A percentile compares a stretch with the other conserved stretches of the same genome.
Conservation (phyloP, 257 asterid genomes). For the Penstemon newberryi region DNA sequence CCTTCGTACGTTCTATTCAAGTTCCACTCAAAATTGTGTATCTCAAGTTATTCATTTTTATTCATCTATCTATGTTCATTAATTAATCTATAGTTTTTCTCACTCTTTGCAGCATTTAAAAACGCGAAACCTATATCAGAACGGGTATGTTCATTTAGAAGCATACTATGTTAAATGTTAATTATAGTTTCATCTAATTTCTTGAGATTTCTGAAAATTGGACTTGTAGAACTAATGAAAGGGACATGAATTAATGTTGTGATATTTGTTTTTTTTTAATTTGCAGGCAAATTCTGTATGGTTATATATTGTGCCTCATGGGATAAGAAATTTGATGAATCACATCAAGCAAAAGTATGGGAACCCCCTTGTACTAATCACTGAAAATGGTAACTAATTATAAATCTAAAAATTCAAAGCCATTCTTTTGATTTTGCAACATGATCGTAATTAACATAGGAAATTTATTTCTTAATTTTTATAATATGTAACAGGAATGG, state of each 20-base stretch:
- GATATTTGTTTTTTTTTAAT: too few species aligned
- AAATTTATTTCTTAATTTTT: not conserved
- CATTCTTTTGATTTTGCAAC: too few species aligned
- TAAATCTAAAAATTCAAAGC: not conserved
- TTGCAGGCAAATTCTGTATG: conserved; percentile 84
- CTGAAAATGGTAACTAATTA: conserved; percentile 68
- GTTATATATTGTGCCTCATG: conserved; percentile 81
- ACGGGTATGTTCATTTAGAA: conserved; percentile 33
- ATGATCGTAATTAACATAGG: not conserved
- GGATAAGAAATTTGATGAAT: conserved; percentile 78
- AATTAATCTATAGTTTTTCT: not conserved
- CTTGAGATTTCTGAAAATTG: not conserved
- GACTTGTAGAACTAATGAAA: not conserved
- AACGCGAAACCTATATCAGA: conserved; percentile 41
- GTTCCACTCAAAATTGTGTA: not conserved
- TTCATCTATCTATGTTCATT: not conserved
- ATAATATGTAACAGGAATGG: conserved; percentile 63
- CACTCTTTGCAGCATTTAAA: conserved; percentile 43
- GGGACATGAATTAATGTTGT: not conserved
- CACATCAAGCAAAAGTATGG: conserved; percentile 66
- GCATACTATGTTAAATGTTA: too few species aligned
- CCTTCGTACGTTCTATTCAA: conserved; percentile 51
- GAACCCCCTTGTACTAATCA: conserved; percentile 71
- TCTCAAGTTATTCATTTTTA: not conserved
- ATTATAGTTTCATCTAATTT: too few species aligned